Evolutionary conservation across 1,284 basidiomycete species (phyloP).

Genomic region (Singerocomus rubriflavus): DNA sequence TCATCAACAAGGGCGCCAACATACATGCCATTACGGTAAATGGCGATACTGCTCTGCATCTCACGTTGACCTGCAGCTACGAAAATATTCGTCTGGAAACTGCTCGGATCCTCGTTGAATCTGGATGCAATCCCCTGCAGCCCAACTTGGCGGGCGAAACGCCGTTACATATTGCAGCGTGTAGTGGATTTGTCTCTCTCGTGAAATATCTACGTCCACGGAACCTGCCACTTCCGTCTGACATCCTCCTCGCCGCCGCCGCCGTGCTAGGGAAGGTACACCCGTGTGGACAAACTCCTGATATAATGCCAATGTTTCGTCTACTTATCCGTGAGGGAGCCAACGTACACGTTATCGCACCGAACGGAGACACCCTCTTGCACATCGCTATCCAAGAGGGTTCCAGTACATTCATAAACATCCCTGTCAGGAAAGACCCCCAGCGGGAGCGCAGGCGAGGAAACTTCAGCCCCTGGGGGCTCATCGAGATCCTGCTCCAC

Average conservation of each 20-base stretch:
- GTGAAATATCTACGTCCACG: not conserved
- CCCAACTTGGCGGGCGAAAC: conserved; percentile 2
- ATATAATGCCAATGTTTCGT: not conserved
- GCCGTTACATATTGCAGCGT: conserved; percentile 2
- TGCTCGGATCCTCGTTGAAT: not conserved
- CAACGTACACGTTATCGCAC: not conserved
- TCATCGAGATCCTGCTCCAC: conserved; percentile 1
- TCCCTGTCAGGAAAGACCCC: no score
- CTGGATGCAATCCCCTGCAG: not conserved
- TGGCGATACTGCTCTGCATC: conserved; percentile 1
- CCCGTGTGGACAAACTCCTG: not conserved
- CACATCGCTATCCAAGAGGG: not conserved
- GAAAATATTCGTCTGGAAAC: not conserved
- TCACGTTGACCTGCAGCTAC: not conserved
- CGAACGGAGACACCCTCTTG: conserved; percentile 3
- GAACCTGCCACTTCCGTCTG: not conserved
- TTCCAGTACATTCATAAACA: no score
- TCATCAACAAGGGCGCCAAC: conserved; percentile 4
- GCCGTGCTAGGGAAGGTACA: not conserved
- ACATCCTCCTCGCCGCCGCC: conserved; percentile 1
- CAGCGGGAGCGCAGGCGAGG: no score
- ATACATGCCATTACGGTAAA: not conserved
- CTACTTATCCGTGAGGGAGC: not conserved
- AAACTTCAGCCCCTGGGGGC: not conserved
- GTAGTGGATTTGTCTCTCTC: not conserved